Evolutionary conservation across 345 rosid species (phyloP).

Genomic region (Toxicodendron radicans): DNA sequence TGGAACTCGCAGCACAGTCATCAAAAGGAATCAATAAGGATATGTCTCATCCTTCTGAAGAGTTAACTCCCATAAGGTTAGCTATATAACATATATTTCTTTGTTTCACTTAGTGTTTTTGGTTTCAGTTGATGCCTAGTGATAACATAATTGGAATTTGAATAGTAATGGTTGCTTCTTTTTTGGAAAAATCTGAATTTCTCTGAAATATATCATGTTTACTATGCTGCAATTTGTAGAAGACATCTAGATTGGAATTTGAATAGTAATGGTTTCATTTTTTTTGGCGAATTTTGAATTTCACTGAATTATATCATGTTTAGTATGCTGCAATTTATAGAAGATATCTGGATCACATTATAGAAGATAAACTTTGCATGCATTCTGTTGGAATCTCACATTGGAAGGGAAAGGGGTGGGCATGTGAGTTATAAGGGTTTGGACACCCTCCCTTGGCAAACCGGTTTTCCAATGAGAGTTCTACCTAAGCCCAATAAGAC

Average conservation of each 20-base stretch:
- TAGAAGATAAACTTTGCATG: neutral
- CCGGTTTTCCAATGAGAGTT: too few relatives aligned
- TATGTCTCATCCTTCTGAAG: conserved; percentile 54
- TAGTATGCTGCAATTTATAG: too few relatives aligned
- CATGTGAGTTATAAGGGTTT: too few relatives aligned
- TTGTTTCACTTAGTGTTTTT: neutral
- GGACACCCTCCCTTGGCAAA: too few relatives aligned
- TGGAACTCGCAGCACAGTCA: conserved; percentile 91
- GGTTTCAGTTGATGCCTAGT: neutral
- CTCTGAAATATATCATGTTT: neutral
- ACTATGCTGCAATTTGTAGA: neutral
- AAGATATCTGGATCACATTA: too few relatives aligned
- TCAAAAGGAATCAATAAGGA: conserved; percentile 77
- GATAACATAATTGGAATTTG: too few relatives aligned
- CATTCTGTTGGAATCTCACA: too few relatives aligned
- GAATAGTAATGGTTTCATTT: too few relatives aligned
- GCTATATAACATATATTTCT: conserved; percentile 16
- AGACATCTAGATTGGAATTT: neutral
- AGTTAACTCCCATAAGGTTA: conserved; percentile 68
- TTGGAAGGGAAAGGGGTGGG: too few relatives aligned
- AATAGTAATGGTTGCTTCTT: too few relatives aligned
- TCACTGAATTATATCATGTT: too few relatives aligned
- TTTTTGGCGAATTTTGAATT: neutral
- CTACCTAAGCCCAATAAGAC: too few relatives aligned
- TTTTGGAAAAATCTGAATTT: neutral